phyloP scores from a whole-genome alignment of 2,329 filamentous ascomycete genomes.

The Penicillium sp. region DNA sequence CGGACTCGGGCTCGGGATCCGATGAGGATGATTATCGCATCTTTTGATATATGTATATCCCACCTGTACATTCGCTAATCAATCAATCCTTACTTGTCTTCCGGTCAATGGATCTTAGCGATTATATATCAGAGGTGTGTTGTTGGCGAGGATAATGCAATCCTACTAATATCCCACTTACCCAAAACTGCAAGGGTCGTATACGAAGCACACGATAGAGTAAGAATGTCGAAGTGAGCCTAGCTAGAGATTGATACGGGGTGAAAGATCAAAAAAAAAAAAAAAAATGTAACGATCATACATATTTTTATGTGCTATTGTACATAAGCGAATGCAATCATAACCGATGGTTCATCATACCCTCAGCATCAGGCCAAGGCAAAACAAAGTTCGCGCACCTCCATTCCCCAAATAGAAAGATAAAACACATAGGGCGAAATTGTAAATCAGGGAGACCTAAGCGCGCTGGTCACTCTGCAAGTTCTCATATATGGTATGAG shows the following conservation, averaged over 20 bases:
- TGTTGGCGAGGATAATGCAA: background rate
- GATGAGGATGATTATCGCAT: constrained; percentile 13
- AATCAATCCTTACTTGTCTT: background rate
- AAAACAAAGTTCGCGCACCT: constrained; percentile 9
- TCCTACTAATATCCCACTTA: too few relatives aligned
- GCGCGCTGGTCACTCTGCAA: constrained; percentile 31
- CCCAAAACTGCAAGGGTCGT: background rate
- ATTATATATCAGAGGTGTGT: background rate
- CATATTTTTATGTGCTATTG: constrained; percentile 6
- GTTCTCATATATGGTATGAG: constrained; percentile 22
- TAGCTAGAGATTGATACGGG: background rate
- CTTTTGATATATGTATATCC: background rate
- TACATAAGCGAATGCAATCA: constrained; percentile 9
- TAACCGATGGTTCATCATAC: constrained; percentile 6
- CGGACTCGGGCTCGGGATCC: constrained; percentile 8
- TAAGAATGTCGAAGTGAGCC: too few relatives aligned
- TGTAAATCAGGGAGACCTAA: constrained; percentile 10
- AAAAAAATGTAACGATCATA: background rate
- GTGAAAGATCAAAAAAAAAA: too few relatives aligned
- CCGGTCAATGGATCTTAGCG: too few relatives aligned
- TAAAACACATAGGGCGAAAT: background rate
- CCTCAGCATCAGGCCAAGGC: constrained; percentile 1
- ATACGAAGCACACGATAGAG: background rate
- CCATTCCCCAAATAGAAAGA: constrained; percentile 1
- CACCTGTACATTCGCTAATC: background rate